Percentiles rank a stretch among this genome's conserved stretches.
Conservation (phyloP, 768 basidiomycete genomes). For the Coprinopsis strossmayeri region DNA sequence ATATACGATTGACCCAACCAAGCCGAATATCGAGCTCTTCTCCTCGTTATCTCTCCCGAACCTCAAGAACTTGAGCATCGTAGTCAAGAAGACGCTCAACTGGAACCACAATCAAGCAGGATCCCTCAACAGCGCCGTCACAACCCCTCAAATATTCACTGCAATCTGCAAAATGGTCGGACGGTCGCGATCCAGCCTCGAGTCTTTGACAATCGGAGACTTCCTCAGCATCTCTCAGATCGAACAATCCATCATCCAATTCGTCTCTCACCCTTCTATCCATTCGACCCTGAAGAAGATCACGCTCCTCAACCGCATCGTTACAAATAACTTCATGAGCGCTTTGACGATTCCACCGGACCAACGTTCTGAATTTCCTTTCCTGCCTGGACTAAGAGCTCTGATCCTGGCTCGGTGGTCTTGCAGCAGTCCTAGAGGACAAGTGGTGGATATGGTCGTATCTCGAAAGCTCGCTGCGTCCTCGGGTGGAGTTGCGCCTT, state of each 20-base stretch:
- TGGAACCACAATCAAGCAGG: no score
- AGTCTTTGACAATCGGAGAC: neutral
- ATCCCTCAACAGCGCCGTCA: neutral
- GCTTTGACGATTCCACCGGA: neutral
- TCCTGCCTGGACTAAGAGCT: neutral
- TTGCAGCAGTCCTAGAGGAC: neutral
- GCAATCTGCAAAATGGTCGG: neutral
- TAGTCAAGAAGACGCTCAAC: no score
- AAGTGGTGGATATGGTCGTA: neutral
- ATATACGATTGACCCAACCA: neutral
- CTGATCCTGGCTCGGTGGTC: neutral
- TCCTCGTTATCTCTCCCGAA: neutral
- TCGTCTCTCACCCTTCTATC: neutral
- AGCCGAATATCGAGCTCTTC: neutral
- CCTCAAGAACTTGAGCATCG: neutral
- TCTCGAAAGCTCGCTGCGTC: no score
- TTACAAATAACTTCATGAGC: neutral
- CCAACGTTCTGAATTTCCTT: neutral
- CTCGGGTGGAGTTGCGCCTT: neutral
- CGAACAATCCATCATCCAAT: neutral
- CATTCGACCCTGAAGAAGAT: neutral
- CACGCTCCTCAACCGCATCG: neutral
- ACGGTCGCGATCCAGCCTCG: neutral
- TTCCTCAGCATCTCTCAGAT: neutral
- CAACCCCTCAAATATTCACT: neutral